Evolutionary conservation across 495 filamentous ascomycete species (phyloP), one percentile per base, ranked within the genome.

Genomic region (Evernia prunastri): DNA sequence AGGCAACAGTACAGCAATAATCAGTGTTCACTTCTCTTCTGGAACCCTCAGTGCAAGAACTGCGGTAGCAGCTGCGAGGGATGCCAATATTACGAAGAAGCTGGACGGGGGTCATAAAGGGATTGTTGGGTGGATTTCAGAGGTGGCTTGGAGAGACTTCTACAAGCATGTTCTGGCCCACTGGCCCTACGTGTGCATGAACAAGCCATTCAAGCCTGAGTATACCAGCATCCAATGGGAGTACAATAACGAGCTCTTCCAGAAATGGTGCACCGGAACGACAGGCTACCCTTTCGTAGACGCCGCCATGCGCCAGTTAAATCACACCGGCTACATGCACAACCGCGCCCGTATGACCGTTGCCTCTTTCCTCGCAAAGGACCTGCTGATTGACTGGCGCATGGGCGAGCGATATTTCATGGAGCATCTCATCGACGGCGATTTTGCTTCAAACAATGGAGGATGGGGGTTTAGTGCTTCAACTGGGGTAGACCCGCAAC

Each of bases 151-250:
- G 92, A 80, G 92, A 12, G 92, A 96, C 69, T 97, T 96, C 71
- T 96, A 96, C 74, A 89, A 88, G 65, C 90, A 96, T 72, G 89
- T 96, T 6, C 77, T 96, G 18, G 87, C 83, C 4, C 79, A 93
- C 63, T 96, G 89, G 89, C 92, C 92, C 7, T 94, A 91, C 66
- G 83, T 95, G 40, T 93, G 91, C 73, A 96, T 96, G 92, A 89
- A 89, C 77, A 96, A 94, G 68, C 89, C 91, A 17, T 96, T 93
- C 81, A 96, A 96, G 69, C 86, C 87, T 40, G 88, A 91, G 68
- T 93, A 89, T 75, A 84, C 90, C 51, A 85, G 91, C 67, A 89
- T 96, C 65, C 72, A 84, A 43, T 96, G 90, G 92, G 87, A 90
- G 56, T 92, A 93, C 72, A 75, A 89, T 72, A 53, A 74, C 5